A percentile compares a stretch with the other conserved stretches of the same genome.
These are phyloP conservation scores for Termitomyces sp. DNA, from an alignment of 1,284 basidiomycete genomes.

Conservation along the genomic window DNA sequence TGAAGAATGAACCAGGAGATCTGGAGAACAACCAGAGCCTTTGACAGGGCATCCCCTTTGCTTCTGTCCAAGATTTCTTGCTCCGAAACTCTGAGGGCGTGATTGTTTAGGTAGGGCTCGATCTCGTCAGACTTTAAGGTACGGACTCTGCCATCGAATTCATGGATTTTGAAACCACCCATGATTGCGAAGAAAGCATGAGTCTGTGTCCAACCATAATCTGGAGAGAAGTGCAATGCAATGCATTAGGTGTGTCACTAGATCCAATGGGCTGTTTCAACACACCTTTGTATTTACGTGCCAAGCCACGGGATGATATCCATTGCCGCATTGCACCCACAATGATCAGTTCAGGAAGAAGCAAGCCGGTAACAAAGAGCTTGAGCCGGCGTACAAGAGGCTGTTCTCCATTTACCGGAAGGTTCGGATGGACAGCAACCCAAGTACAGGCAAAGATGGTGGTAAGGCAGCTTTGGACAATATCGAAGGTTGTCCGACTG, in stretches of 20 bases:
- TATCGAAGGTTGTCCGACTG: no score
- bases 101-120: neutral
- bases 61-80: conserved; percentile 20
- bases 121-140: neutral
- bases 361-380: no score
- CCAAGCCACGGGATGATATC: no score
- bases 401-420: no score
- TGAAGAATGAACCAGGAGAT: conserved; percentile 16
- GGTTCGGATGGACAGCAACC: no score
- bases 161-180: conserved; percentile 19
- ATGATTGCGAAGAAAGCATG: conserved; percentile 23
- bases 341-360: no score
- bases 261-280: no score
- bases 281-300: no score
- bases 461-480: conserved; percentile 25
- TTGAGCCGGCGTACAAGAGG: no score
- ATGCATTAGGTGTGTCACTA: no score
- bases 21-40: conserved; percentile 13
- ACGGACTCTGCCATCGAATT: neutral
- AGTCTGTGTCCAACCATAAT: conserved; percentile 17
- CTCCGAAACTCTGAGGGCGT: conserved; percentile 3
- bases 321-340: no score
- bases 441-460: conserved; percentile 27
- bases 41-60: conserved; percentile 18
- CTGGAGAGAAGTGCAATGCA: neutral